Base-by-base conservation (phyloP, 1,284 basidiomycete species). In the Tilletia caries region DNA sequence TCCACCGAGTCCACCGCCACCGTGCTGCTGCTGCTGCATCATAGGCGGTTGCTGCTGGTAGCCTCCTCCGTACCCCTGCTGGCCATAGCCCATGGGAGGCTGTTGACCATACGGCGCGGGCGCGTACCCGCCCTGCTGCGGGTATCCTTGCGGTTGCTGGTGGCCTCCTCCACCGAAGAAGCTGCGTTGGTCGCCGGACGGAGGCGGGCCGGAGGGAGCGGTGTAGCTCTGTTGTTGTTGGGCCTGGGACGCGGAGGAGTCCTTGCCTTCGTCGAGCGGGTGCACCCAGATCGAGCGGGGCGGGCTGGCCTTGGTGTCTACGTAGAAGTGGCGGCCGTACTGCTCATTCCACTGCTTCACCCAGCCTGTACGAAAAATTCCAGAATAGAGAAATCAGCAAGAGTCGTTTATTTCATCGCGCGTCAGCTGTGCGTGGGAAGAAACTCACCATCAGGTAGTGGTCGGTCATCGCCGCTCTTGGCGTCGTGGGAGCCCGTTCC, bases 301-400 rank as follows among this genome's bases (percentile, higher is more conserved):
- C 5, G 81, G 81, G 15, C 72, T 77, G 5, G 75, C 73, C 23
- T 68, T 67, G 20, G 81, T 82, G 69, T 82, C 78, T 29, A 82
- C 81, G 73, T 77, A 82, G 50, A 82, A 82, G 75, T 77, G 74
- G 50, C 75, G 75, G 33, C 71, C 75, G 74, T 82, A 81, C 70
- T 81, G 79, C 70, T 41, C 67, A 66, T 81, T 77, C 73, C 74
- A 81, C 68, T 81, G 79, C 76, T 79, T 78, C 43, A 79, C 76
- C 78, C 78, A 81, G 44, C 79, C 79, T 64, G 20, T 32, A 46
- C 33, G 41, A 27, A n/a, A 23, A 33, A 15, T 18, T n/a, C n/a
- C n/a, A 41, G 8, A 41, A 15, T 41, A 15, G 37, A 41, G 15
- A 15, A 41, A 41, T 34, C 33, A n/a, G 25, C 33, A 32, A 32